A percentile compares a stretch with the other conserved stretches of the same genome.
phyloP scores from a whole-genome alignment of 106 monocot genomes.

The Platanthera guangdongensis region DNA sequence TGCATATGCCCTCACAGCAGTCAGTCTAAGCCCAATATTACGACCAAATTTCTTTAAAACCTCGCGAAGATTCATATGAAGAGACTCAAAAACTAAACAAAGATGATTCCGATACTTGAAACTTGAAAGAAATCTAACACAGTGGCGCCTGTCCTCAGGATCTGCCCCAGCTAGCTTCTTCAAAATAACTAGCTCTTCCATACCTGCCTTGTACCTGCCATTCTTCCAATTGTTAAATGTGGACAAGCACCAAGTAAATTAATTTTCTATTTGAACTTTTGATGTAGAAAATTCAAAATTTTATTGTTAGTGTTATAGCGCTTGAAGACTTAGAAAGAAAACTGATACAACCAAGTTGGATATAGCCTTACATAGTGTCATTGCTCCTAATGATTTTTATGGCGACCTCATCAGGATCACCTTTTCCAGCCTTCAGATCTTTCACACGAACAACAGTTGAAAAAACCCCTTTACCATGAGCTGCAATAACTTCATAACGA shows the following conservation, averaged over 20 bases:
- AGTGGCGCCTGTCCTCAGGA: conserved; percentile 88
- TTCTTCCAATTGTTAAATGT: conserved; percentile 5
- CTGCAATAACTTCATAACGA: conserved; percentile 88
- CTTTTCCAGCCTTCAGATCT: conserved; percentile 80
- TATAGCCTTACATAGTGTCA: conserved; percentile 70
- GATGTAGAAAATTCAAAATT: neutral
- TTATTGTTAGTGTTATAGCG: neutral
- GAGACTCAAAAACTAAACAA: conserved; percentile 99
- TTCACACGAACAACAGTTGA: conserved; percentile 98
- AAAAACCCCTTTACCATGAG: conserved; percentile 98
- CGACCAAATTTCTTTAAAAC: conserved; percentile 99
- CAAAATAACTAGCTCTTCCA: conserved; percentile 75
- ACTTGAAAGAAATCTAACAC: conserved; percentile 97
- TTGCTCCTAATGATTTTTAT: conserved; percentile 99
- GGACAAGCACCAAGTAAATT: neutral
- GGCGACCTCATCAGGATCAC: conserved; percentile 84
- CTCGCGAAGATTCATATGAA: conserved; percentile 99
- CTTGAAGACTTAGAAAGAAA: neutral
- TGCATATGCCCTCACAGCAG: conserved; percentile 98
- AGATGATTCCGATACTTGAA: conserved; percentile 99
- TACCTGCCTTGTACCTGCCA: conserved; percentile 84
- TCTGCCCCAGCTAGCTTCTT: conserved; percentile 81
- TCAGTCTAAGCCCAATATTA: conserved; percentile 97
- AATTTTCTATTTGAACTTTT: neutral
- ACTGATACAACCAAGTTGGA: neutral